These are phyloP conservation scores for Nakaseomyces bracarensis DNA, from an alignment of 1,139 yeast genomes.

Conservation along the genomic window DNA sequence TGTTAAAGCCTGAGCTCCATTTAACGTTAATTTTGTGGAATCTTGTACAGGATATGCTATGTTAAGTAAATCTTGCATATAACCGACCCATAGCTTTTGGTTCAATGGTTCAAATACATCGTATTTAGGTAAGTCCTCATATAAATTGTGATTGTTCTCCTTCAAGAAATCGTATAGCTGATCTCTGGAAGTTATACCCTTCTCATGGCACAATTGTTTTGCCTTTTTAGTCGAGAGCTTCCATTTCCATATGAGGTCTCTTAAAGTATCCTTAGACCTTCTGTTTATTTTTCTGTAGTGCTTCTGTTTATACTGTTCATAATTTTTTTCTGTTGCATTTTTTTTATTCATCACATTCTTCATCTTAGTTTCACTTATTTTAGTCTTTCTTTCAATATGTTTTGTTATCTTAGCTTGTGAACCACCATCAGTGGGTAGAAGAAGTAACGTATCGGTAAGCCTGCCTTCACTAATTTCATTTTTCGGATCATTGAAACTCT, in stretches of 20 bases:
- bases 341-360: constrained; percentile 8
- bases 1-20: constrained; percentile 33
- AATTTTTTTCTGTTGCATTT: constrained; percentile 14
- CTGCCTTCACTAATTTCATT: constrained; percentile 29
- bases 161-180: constrained; percentile 15
- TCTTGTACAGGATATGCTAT: constrained; percentile 17
- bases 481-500: constrained; percentile 25
- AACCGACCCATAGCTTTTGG: constrained; percentile 28
- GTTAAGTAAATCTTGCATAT: constrained; percentile 27
- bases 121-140: constrained; percentile 21
- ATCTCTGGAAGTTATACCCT: constrained; percentile 12
- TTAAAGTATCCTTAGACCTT: constrained; percentile 26
- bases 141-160: constrained; percentile 15
- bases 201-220: constrained; percentile 18
- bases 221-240: constrained; percentile 17
- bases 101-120: constrained; percentile 25
- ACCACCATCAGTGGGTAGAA: constrained; percentile 32
- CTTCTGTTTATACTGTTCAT: constrained; percentile 4
- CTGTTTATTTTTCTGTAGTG: constrained; percentile 24
- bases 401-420: constrained; percentile 18
- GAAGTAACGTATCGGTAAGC: constrained; percentile 25
- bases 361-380: constrained; percentile 11
- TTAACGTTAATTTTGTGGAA: constrained; percentile 17
- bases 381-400: constrained; percentile 14
- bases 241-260: constrained; percentile 20